Conservation (phyloP, 116 monocot species). For the Thalassia testudinum region DNA sequence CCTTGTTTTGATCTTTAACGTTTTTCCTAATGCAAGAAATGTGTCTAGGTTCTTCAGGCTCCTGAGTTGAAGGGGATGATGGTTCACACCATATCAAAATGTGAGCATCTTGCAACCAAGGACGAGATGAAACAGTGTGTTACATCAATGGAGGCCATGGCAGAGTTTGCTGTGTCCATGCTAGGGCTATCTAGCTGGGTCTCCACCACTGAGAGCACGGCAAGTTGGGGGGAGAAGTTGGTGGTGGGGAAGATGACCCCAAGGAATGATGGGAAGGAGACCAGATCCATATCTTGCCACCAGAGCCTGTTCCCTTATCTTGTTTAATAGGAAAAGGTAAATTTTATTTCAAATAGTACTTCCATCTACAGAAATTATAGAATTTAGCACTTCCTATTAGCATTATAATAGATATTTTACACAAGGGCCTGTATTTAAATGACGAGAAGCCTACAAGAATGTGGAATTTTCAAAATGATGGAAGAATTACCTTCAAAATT, state of each 20-base stretch:
- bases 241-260: constrained; percentile 13
- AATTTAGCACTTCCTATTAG: constrained; percentile 15
- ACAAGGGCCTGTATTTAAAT: too few species aligned
- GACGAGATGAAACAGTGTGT: constrained; percentile 28
- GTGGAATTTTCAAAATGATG: too few species aligned
- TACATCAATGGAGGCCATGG: constrained; percentile 24
- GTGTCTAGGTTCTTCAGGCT: too few species aligned
- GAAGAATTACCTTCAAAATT: too few species aligned
- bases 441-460: too few species aligned
- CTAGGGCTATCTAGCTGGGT: constrained; percentile 11
- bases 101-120: constrained; percentile 13
- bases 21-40: too few species aligned
- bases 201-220: constrained; percentile 10
- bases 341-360: too few species aligned
- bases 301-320: constrained; percentile 45
- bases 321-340: constrained; percentile 32
- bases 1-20: too few species aligned
- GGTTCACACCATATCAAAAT: constrained; percentile 11
- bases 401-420: too few species aligned
- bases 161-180: constrained; percentile 21
- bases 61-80: too few species aligned
- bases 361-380: constrained; percentile 20
- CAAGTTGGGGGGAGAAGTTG: constrained; percentile 12
- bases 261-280: constrained; percentile 14
- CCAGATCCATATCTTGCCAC: constrained; percentile 30